Evolutionary conservation across 2,329 filamentous ascomycete genomes (phyloP).

Genomic region (Drechslerella coelobrocha): DNA sequence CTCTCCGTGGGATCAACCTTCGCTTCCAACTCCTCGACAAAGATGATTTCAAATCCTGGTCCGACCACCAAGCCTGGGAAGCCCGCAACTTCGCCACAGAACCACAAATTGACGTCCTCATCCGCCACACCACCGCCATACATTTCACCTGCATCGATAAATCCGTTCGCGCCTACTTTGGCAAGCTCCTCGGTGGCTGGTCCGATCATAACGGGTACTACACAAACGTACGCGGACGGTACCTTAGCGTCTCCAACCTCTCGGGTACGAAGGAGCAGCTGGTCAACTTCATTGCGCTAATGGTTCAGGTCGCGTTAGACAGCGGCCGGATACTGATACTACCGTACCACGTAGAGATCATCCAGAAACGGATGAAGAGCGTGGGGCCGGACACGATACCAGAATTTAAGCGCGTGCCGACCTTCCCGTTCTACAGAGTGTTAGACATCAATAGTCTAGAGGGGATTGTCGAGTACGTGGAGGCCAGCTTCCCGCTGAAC

Average conservation of each 20-base stretch:
- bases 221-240: slow-evolving; percentile 35
- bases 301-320: slow-evolving; percentile 32
- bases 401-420: slow-evolving; percentile 36
- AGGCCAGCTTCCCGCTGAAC: slow-evolving; percentile 42
- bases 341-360: slow-evolving; percentile 40
- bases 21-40: slow-evolving; percentile 33
- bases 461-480: slow-evolving; percentile 29
- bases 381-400: slow-evolving; percentile 33
- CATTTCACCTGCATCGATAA: slow-evolving; percentile 48
- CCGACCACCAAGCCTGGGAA: slow-evolving; percentile 44
- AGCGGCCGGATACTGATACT: slow-evolving; percentile 34
- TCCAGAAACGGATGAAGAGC: slow-evolving; percentile 30
- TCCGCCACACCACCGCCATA: slow-evolving; percentile 29
- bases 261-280: slow-evolving; percentile 35
- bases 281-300: slow-evolving; percentile 32
- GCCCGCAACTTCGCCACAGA: slow-evolving; percentile 40
- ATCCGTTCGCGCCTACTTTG: slow-evolving; percentile 36
- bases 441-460: slow-evolving; percentile 40
- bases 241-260: slow-evolving; percentile 24
- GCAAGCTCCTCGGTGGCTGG: slow-evolving; percentile 42
- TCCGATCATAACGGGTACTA: slow-evolving; percentile 48
- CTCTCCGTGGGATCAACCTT: slow-evolving; percentile 24
- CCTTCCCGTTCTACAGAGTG: slow-evolving; percentile 42
- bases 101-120: slow-evolving; percentile 36
- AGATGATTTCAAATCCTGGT: slow-evolving; percentile 35